Percentiles rank a stretch among this genome's conserved stretches.
These are phyloP conservation scores for Cladobotryum mycophilum DNA, from an alignment of 2,329 filamentous ascomycete genomes.

Conservation along the genomic window DNA sequence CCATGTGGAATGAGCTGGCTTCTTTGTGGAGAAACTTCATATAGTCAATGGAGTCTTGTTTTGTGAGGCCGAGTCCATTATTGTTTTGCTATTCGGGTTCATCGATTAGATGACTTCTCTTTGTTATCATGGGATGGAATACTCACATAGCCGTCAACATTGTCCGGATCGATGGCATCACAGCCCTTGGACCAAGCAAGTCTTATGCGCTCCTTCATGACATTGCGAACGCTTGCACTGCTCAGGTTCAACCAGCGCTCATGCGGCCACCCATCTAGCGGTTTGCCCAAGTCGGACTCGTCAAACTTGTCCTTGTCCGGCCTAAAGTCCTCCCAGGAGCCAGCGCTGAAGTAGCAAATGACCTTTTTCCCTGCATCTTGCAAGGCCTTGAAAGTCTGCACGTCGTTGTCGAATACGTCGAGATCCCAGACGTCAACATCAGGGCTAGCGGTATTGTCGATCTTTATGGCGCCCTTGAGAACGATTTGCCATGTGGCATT, in stretches of 20 bases:
- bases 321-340: slow-evolving; percentile 60
- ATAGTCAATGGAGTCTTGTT: slow-evolving; percentile 50
- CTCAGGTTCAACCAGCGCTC: slow-evolving; percentile 61
- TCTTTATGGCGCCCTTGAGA: slow-evolving; percentile 38
- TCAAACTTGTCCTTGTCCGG: slow-evolving; percentile 51
- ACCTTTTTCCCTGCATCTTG: slow-evolving; percentile 52
- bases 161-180: slow-evolving; percentile 65
- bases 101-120: neutral
- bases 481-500: slow-evolving; percentile 57
- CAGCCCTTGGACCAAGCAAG: slow-evolving; percentile 57
- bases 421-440: slow-evolving; percentile 46
- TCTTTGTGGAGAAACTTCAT: slow-evolving; percentile 53
- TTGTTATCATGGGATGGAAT: neutral
- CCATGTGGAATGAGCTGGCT: slow-evolving; percentile 48
- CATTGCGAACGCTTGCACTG: slow-evolving; percentile 51
- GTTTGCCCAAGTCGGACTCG: slow-evolving; percentile 48
- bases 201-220: slow-evolving; percentile 57
- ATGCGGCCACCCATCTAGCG: slow-evolving; percentile 56
- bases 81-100: slow-evolving; percentile 41
- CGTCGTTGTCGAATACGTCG: slow-evolving; percentile 49
- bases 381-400: slow-evolving; percentile 45
- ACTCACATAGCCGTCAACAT: slow-evolving; percentile 59
- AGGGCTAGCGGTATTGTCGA: slow-evolving; percentile 32
- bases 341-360: slow-evolving; percentile 71
- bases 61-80: slow-evolving; percentile 55